phyloP scores from a whole-genome alignment of 164 flowering plant genomes.

The Amborella trichopoda region DNA sequence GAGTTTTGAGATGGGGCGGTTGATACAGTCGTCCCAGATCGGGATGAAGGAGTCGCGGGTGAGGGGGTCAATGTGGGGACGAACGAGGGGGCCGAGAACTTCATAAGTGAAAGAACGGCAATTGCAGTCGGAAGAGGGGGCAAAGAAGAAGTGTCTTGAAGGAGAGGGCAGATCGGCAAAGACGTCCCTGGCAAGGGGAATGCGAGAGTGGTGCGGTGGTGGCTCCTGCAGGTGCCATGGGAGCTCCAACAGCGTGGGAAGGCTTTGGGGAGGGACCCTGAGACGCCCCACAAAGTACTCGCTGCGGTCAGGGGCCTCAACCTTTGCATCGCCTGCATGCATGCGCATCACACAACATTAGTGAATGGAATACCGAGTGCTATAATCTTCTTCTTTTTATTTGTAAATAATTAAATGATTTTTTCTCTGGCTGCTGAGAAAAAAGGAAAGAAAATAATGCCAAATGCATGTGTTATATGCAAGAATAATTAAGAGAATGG shows the following conservation, averaged over 20 bases:
- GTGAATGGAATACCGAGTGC: too few species aligned
- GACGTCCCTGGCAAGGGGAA: slow-evolving; percentile 50
- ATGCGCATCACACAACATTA: not conserved
- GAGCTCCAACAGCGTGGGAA: slow-evolving; percentile 53
- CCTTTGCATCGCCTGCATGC: slow-evolving; percentile 29
- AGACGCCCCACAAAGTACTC: slow-evolving; percentile 52
- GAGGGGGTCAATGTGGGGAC: slow-evolving; percentile 27
- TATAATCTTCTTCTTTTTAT: too few species aligned
- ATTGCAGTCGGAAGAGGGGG: slow-evolving; percentile 38
- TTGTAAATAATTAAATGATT: too few species aligned
- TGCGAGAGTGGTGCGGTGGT: slow-evolving; percentile 50
- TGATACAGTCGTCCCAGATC: slow-evolving; percentile 76
- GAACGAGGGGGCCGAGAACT: slow-evolving; percentile 33
- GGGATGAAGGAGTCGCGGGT: slow-evolving; percentile 51
- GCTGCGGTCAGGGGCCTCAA: slow-evolving; percentile 58
- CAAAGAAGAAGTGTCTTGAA: slow-evolving; percentile 54
- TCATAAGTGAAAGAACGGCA: slow-evolving; percentile 35
- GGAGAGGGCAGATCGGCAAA: slow-evolving; percentile 54
- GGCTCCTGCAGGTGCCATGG: slow-evolving; percentile 60
- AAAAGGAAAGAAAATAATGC: too few species aligned
- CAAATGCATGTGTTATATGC: too few species aligned
- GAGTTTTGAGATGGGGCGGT: slow-evolving; percentile 39
- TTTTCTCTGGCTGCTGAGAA: too few species aligned
- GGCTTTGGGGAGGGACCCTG: slow-evolving; percentile 22
- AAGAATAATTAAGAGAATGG: too few species aligned